Conservation (phyloP, 176 grass and related monocot species). For the Miscanthus lutarioriparius region DNA sequence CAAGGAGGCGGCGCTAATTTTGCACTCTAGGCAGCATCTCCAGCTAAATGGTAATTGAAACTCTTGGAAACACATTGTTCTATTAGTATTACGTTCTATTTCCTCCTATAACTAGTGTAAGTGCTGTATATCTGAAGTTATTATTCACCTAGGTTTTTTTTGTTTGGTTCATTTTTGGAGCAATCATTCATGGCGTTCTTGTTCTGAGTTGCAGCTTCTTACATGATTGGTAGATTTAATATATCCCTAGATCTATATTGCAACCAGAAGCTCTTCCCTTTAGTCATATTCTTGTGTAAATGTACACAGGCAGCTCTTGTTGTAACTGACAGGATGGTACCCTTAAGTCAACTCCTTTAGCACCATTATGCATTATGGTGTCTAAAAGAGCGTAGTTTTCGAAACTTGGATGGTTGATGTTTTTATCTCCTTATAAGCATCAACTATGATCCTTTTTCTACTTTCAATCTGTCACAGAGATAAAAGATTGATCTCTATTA, state of each 20-base stretch:
- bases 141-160: slow-evolving; percentile 19
- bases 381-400: neutral
- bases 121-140: neutral
- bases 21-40: neutral
- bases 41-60: slow-evolving; percentile 40
- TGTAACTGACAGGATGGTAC: slow-evolving; percentile 2
- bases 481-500: slow-evolving; percentile 1
- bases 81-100: neutral
- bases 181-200: slow-evolving; percentile 6
- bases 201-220: neutral
- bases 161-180: neutral
- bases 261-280: neutral
- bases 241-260: neutral
- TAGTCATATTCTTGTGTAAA: slow-evolving; percentile 19
- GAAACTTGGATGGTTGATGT: neutral
- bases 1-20: slow-evolving; percentile 15
- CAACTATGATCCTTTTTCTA: neutral
- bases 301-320: neutral
- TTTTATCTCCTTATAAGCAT: neutral
- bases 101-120: neutral
- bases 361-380: neutral
- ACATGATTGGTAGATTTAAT: slow-evolving; percentile 20
- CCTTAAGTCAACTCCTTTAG: neutral
- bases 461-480: neutral
- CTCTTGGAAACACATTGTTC: neutral